phyloP scores from a whole-genome alignment of 2,329 filamentous ascomycete genomes.

The Colletotrichum paranaense region DNA sequence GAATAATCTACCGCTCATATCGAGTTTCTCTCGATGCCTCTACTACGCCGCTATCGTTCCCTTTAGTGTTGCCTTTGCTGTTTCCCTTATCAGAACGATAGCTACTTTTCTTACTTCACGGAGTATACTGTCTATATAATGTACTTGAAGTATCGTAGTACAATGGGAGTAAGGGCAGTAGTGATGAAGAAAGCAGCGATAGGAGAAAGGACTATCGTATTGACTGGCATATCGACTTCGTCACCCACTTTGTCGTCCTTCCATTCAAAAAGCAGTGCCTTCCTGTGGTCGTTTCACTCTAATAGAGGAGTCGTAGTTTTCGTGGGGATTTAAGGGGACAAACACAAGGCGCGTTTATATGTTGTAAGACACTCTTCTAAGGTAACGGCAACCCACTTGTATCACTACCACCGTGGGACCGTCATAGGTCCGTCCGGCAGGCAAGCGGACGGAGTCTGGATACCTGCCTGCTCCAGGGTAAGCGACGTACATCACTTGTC shows the following conservation, averaged over 20 bases:
- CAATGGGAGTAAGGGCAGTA: too few species aligned
- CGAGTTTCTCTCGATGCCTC: too few species aligned
- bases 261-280: not conserved
- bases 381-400: not conserved
- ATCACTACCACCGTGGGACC: not conserved
- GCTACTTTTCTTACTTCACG: too few species aligned
- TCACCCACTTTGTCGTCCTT: not conserved
- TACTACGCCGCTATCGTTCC: too few species aligned
- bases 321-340: not conserved
- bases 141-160: too few species aligned
- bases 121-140: too few species aligned
- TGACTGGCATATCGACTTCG: not conserved
- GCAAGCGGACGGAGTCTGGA: not conserved
- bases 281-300: conserved; percentile 15
- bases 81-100: too few species aligned
- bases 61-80: too few species aligned
- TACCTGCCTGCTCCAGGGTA: not conserved
- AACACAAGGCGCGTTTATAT: not conserved
- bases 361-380: not conserved
- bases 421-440: too few species aligned
- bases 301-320: not conserved
- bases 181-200: too few species aligned
- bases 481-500: not conserved
- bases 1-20: too few species aligned
- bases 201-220: too few species aligned